Evolutionary conservation across 352 stramenopile genomes (phyloP), one percentile per base, ranked within the genome.

Genomic region (Pythium monospermum): DNA sequence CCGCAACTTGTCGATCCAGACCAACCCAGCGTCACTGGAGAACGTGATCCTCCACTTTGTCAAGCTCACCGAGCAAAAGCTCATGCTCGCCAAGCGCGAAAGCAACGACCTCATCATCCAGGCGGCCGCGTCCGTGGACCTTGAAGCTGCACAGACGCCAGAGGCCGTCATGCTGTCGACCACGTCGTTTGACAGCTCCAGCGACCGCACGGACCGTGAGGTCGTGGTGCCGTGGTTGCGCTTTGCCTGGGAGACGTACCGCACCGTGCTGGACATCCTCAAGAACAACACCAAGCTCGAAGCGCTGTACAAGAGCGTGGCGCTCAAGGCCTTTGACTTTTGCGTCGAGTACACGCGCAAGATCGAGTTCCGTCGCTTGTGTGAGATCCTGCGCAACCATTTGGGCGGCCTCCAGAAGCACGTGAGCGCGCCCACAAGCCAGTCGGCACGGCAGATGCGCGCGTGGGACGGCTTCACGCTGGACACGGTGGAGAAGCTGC

Each of bases 231-330:
- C 88, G 4, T 94, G 83, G 83, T 74, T 98, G 44, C 85, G 86
- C 48, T 99, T 99, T 65, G 87, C 98, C 53, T 99, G 96, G 96
- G 96, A 99, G 66, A 96, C 90, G 18, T 99, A 98, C 80, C 83
- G 96, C 39, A 96, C 93, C 32, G 90, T 98, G 30, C 71, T 99
- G 16, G 96, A 99, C 64, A 98, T 99, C 54, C 72, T 99, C 18
- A 96, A 96, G 67, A 94, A 78, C 64, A 98, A 98, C 67, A 94
- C 87, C 26, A 99, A 99, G 66, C 70, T 89, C 12, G 81, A 92
- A 57, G 52, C 58, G 10, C 61, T 92, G 3, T 92, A 92, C 73
- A 88, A 88, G 62, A 59, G 57, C 37, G 85, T 85, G 32, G 87
- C 65, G 59, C 53, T 91, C 51, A 78, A 88, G 64, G 84, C 85